Conservation (phyloP, 2,329 filamentous ascomycete species). For the Uncinocarpus reesii region DNA sequence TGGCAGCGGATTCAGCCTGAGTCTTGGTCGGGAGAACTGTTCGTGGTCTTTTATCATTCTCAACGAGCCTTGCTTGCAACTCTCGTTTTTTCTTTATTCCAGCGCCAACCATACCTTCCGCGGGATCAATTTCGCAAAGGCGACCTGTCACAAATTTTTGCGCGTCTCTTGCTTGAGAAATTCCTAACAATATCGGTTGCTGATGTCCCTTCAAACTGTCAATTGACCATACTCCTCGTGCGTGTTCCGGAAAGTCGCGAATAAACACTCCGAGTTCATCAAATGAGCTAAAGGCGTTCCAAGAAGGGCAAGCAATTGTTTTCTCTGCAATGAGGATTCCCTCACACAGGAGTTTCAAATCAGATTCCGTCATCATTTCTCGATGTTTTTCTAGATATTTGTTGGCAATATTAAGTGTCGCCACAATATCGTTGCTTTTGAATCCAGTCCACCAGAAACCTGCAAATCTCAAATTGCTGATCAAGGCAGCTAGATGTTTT, state of each 20-base stretch:
- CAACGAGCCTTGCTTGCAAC: constrained; percentile 19
- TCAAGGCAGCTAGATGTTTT: constrained; percentile 55
- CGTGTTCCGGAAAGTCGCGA: constrained; percentile 52
- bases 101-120: constrained; percentile 32
- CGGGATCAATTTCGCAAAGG: constrained; percentile 29
- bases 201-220: constrained; percentile 33
- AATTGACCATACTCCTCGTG: constrained; percentile 58
- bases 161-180: constrained; percentile 46
- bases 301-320: constrained; percentile 52
- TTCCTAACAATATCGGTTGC: constrained; percentile 47
- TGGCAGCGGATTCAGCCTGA: not conserved
- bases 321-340: constrained; percentile 56
- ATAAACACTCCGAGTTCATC: constrained; percentile 73
- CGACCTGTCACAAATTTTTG: constrained; percentile 44
- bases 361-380: constrained; percentile 49
- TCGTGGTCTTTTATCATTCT: constrained; percentile 11
- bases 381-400: constrained; percentile 56
- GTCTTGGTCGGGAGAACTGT: constrained; percentile 1
- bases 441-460: constrained; percentile 82
- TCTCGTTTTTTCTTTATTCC: constrained; percentile 31
- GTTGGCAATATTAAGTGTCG: constrained; percentile 55
- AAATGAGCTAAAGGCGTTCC: constrained; percentile 55
- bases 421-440: constrained; percentile 49
- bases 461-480: constrained; percentile 69
- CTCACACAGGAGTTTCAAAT: constrained; percentile 50